Base-by-base conservation (phyloP, 495 filamentous ascomycete genomes). In the Trichocladium antarcticum region DNA sequence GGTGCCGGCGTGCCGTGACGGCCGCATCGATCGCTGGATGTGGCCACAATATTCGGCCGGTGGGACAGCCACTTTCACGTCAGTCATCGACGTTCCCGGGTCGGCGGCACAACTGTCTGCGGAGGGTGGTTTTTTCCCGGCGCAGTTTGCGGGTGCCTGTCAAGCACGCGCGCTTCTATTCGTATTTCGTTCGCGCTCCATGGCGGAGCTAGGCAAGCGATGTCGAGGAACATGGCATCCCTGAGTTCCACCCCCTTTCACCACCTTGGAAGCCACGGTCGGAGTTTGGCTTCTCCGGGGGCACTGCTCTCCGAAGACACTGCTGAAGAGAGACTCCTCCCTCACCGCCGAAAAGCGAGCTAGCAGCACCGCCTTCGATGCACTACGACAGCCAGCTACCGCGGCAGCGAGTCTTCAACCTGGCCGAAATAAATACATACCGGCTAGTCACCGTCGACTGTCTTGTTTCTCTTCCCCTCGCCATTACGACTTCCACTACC, bases 331-430 rank as follows among this genome's bases (percentile, higher is more conserved):
- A 35, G 21, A n/a, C 38, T 20, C 3, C 28, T 37, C 50, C 47
- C 37, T 47, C 50, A 52, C 50, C 44, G 50, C 50, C 27, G 24
- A 38, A 10, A 36, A 29, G 17, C 20, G 21, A 46, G 28, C 43
- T 52, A 52, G 31, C 37, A 27, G 50, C 50, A 52, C 50, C 42
- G 50, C 50, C 50, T 27, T 45, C 37, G 43, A 22, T 27, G 41
- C 46, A 22, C 22, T 8, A 20, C 21, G 19, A 24, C 19, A 42
- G 21, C 37, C 12, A 38, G 21, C 11, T 44, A 29, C 31, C 39
- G 48, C 48, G 36, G 24, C 24, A 27, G 8, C 24, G 8, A 35
- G 35, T 22, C 35, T 45, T 10, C 10, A 17, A 31, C 8, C 24
- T 27, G 35, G 39, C 35, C 5, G n/a, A n/a, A 37, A 39, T 27